phyloP scores from a whole-genome alignment of 306 rosid genomes.

The Phaseolus lunatus region DNA sequence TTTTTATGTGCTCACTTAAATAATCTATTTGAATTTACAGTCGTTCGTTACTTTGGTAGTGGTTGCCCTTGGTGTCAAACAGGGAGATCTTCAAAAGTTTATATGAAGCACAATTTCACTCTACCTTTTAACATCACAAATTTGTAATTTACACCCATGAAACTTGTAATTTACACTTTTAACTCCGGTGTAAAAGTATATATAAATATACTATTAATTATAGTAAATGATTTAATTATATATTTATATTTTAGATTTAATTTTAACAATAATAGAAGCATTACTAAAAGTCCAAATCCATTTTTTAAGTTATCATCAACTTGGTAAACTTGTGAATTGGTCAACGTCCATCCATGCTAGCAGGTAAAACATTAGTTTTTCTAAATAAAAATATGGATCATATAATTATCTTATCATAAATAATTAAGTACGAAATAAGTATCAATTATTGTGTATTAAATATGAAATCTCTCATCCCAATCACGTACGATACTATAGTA shows the following conservation, averaged over 20 bases:
- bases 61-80: slow-evolving; percentile 58
- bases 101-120: neutral
- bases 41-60: slow-evolving; percentile 61
- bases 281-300: no score
- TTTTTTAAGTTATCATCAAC: no score
- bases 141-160: no score
- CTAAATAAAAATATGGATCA: neutral
- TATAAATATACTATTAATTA: no score
- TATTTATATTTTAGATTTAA: no score
- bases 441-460: neutral
- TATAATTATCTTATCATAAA: neutral
- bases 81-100: slow-evolving; percentile 45
- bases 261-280: no score
- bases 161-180: neutral
- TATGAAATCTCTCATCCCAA: neutral
- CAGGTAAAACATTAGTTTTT: no score
- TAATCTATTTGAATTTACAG: slow-evolving; percentile 53
- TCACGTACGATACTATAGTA: neutral
- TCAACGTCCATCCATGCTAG: no score
- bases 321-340: no score
- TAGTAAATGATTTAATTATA: no score
- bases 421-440: neutral
- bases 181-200: no score
- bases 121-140: slow-evolving; percentile 12
- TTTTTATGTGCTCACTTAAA: slow-evolving; percentile 35